Base-by-base conservation (phyloP, 176 grass and related monocot species). In the Cenchrus fungigraminus region DNA sequence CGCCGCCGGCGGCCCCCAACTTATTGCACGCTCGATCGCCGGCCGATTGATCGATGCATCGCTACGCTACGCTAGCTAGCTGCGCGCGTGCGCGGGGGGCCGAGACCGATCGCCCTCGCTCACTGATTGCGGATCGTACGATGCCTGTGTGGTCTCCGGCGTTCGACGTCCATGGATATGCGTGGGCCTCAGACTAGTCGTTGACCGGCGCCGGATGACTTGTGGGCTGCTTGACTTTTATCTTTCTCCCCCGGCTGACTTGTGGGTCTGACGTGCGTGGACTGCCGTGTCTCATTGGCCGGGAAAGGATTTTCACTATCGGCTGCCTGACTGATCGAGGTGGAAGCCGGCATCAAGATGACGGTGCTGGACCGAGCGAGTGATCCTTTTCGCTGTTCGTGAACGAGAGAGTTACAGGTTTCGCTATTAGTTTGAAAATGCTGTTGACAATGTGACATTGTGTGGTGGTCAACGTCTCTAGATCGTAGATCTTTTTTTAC, bases 201-300 rank as follows among this genome's bases (percentile, higher is more conserved):
- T 20, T 77, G 74, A 60, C 54, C 71, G 51, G 10, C 1, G 53
- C 5, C 12, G 5, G 57, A 11, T 22, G 56, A 25, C 59, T 61
- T 25, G 59, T 25, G 59, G 59, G 57, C 37, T 40, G 37, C 20
- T 25, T 78, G 75, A 78, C 57, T 22, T 61, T 46, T 14, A 12
- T 28, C 0, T 40, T 40, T 40, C 37, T 40, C 37, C 74, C 56
- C 5, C 12, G 5, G 57, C 19, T 22, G 56, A 25, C 59, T 61
- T 61, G 59, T 25, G 58, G 59, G 57, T n/a, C 57, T 59, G 57
- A 59, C 34, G 32, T 72, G 69, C 44, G 69, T 72, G 69, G 69
- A 73, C 46, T 60, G 13, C 69, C n/a, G 13, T 3, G 70, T 15
- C 68, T 71, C 16, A 20, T 22, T 17, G 42, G 45, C 45, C 9